These are phyloP conservation scores for Aquilaria yunnanensis DNA, from an alignment of 345 rosid genomes.

Conservation along the genomic window DNA sequence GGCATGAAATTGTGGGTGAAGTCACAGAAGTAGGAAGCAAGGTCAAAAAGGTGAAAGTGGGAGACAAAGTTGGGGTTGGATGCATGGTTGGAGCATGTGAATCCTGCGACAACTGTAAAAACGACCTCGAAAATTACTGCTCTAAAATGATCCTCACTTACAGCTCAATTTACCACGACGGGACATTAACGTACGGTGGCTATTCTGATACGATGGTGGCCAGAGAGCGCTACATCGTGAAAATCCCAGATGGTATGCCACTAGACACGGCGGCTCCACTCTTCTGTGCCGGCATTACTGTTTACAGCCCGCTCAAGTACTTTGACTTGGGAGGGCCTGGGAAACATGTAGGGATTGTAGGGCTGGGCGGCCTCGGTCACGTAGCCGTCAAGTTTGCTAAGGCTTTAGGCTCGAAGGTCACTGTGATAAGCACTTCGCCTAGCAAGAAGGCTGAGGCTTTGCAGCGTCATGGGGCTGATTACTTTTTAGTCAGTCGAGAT, in stretches of 20 bases:
- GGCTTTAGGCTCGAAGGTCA: conserved; percentile 34
- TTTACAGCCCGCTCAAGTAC: conserved; percentile 30
- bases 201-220: conserved; percentile 9
- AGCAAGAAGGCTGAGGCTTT: conserved; percentile 26
- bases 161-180: neutral
- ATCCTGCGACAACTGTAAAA: conserved; percentile 4
- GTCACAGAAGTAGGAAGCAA: conserved; percentile 11
- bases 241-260: neutral
- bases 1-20: conserved; percentile 15
- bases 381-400: conserved; percentile 36
- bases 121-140: conserved; percentile 13
- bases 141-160: conserved; percentile 1
- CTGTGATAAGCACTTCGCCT: conserved; percentile 38
- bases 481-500: conserved; percentile 23
- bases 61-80: conserved; percentile 12
- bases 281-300: conserved; percentile 37
- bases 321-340: conserved; percentile 20
- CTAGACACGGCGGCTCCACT: conserved; percentile 14
- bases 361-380: conserved; percentile 42
- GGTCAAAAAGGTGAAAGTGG: conserved; percentile 12
- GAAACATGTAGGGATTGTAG: conserved; percentile 32
- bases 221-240: conserved; percentile 1
- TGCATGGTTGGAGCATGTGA: conserved; percentile 6
- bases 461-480: conserved; percentile 34
- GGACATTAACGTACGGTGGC: conserved; percentile 12